Evolutionary conservation across 2,329 filamentous ascomycete species (phyloP), one percentile per base, ranked within the genome.

Genomic region (Colletotrichum lentis): DNA sequence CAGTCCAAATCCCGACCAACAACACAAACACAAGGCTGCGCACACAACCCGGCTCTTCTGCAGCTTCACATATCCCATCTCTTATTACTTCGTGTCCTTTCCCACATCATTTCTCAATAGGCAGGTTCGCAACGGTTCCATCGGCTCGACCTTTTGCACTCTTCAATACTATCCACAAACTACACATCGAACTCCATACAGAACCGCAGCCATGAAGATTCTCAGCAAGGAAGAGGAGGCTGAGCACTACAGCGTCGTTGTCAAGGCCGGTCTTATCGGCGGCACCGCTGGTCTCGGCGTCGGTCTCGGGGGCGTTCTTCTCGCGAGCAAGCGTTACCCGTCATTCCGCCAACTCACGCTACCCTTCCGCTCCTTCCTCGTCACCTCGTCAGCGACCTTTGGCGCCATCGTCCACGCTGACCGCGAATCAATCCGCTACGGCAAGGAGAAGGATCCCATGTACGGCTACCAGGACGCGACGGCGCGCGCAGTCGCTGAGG

Each of bases 191-290:
- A 12, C 20, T 18, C 18, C 22, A 53, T 31, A 39, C 37, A 12
- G 44, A 61, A 69, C 72, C 72, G 72, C 74, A 80, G 85, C 58
- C 71, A 99, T 98, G 96, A 98, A 97, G 90, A 85, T 98, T 77
- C 86, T 98, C 78, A 96, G 92, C 74, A 93, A 95, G 79, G 93
- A 97, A 87, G 93, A 97, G 83, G 94, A 97, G 82, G 79, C 85
- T 69, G 92, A 87, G 62, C 94, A 97, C 86, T 97, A 96, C 87
- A 82, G 84, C 77, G 83, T 86, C 68, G 96, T 96, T 69, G 76
- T 98, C 73, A 90, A 88, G 77, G 94, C 94, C 73, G 95, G 96
- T 73, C 76, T 88, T 71, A 80, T 91, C 71, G 96, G 95, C 72
- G 92, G 92, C 71, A 61, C 85, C 14, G 73, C 88, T 52, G 94